Base-by-base conservation (phyloP, 208 protist species). In the Leishmania tarentolae region DNA sequence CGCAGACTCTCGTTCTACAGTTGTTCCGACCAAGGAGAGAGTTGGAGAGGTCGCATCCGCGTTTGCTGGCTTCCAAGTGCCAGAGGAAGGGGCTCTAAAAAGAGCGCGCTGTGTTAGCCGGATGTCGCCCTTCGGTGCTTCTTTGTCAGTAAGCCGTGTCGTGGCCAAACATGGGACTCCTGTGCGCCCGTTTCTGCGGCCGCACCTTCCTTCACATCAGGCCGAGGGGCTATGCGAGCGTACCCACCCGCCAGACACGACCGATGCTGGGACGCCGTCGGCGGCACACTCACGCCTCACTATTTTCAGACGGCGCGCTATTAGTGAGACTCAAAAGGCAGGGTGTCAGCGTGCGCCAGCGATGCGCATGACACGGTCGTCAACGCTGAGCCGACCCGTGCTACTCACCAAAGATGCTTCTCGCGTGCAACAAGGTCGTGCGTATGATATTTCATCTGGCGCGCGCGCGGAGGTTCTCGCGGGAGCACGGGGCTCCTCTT, bases 341-440 rank as follows among this genome's bases (percentile, higher is more conserved):
- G 52, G 19, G n/a, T 19, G 31, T 13, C 75, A 70, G 70, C 61
- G 57, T 50, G 63, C 77, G 28, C 56, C 80, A 69, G 65, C 31
- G 3, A 56, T 68, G 13, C 35, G 57, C 59, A 86, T 82, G 73
- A 76, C 78, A 46, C 82, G 65, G 52, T 78, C 78, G 17, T 80
- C 42, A n/a, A 80, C 78, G 56, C 63, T 86, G 74, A 75, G 44
- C n/a, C 82, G 78, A 19, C 73, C 82, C 0, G 65, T 79, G 53
- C 37, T 86, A 42, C 44, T 82, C 7, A 82, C 78, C 31, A 81
- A 76, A 42, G 74, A 79, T n/a, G 40, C 65, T 15, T 82, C 78
- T 11, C 47, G 73, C 9, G 56, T 56, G 11, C 56, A 65, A 35
- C 31, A 0, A 40, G 40, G 35, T 24, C 35, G 40, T 19, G 74